Conservation (phyloP, 495 filamentous ascomycete genomes). For the Neurospora sp. region DNA sequence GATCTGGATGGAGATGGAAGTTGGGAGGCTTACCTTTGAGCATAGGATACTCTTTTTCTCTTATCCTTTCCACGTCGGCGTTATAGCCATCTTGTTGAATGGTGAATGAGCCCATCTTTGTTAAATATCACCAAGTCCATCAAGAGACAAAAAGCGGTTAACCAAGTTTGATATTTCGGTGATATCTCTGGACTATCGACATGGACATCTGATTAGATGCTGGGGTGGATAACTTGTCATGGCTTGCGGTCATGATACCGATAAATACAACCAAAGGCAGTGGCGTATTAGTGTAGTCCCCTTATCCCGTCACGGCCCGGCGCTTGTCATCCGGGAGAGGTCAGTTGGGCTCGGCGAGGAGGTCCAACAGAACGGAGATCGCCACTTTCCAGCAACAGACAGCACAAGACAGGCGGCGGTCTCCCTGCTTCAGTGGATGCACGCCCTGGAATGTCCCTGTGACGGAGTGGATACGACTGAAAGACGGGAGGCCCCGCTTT, state of each 20-base stretch:
- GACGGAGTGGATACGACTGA: not conserved
- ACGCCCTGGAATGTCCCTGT: not conserved
- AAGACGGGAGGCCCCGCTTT: not conserved
- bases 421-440: not conserved
- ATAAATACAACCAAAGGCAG: not conserved
- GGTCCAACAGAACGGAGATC: slow-evolving; percentile 26
- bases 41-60: slow-evolving; percentile 71
- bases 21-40: slow-evolving; percentile 53
- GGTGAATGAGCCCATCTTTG: not conserved
- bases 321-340: not conserved
- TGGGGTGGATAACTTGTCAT: not conserved
- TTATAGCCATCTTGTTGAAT: slow-evolving; percentile 41
- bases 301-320: not conserved
- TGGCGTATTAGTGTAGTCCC: not conserved
- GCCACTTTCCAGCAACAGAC: slow-evolving; percentile 24
- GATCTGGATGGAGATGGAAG: slow-evolving; percentile 1
- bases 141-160: not conserved
- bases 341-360: not conserved
- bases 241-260: not conserved
- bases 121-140: not conserved
- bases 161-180: not conserved
- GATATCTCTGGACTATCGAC: not conserved
- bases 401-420: not conserved
- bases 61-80: slow-evolving; percentile 53
- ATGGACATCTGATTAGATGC: not conserved